Percentiles rank a stretch among this genome's conserved stretches.
Conservation (phyloP, 208 protist genomes). For the Trypanosoma conorhini region DNA sequence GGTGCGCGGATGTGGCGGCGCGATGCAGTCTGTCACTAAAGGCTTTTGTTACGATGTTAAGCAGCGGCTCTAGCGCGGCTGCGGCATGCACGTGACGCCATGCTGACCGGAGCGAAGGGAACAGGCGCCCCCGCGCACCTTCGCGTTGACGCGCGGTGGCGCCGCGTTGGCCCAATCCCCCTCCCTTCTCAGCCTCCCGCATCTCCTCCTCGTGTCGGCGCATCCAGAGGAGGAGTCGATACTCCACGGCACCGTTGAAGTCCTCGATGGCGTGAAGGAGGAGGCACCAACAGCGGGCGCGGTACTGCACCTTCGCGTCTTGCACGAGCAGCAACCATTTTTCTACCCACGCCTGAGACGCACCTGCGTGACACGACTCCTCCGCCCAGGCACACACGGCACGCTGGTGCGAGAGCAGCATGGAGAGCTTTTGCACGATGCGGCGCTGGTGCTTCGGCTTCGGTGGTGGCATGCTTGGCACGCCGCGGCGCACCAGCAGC, state of each 20-base stretch:
- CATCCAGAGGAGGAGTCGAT: slow-evolving; percentile 32
- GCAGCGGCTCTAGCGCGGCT: slow-evolving; percentile 50
- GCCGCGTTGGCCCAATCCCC: neutral
- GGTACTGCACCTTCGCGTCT: slow-evolving; percentile 30
- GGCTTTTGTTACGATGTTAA: slow-evolving; percentile 43
- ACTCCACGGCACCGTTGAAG: slow-evolving; percentile 41
- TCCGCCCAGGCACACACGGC: slow-evolving; percentile 19
- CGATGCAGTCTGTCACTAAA: slow-evolving; percentile 38
- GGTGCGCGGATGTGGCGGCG: neutral
- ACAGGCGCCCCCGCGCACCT: neutral
- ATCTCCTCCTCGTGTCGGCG: slow-evolving; percentile 11
- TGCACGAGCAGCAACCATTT: slow-evolving; percentile 34
- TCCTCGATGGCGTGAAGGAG: slow-evolving; percentile 59
- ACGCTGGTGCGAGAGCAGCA: slow-evolving; percentile 27
- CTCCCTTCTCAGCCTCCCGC: slow-evolving; percentile 14
- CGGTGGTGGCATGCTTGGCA: slow-evolving; percentile 26
- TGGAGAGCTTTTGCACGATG: slow-evolving; percentile 28
- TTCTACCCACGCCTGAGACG: slow-evolving; percentile 10
- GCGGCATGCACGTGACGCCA: slow-evolving; percentile 60
- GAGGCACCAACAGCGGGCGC: slow-evolving; percentile 39
- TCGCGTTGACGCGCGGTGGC: neutral
- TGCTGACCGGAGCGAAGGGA: slow-evolving; percentile 50
- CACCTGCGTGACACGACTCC: neutral
- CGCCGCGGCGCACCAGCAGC: slow-evolving; percentile 28
- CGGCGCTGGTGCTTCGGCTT: slow-evolving; percentile 10